phyloP scores from a whole-genome alignment of 1,139 yeast species.

The Geotrichum bryndzae region DNA sequence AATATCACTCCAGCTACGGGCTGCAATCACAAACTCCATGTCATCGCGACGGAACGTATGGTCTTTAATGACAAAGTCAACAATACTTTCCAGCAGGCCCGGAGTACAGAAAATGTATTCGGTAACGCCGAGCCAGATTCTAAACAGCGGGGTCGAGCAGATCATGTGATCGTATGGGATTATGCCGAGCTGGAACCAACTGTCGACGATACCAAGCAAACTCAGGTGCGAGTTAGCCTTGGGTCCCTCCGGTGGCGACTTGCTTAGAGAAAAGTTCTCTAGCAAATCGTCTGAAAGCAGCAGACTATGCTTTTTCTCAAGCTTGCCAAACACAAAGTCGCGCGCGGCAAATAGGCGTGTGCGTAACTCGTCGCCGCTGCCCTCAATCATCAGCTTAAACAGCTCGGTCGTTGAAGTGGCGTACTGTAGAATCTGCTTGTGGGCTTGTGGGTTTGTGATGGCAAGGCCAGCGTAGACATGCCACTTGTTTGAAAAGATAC shows the following conservation, averaged over 20 bases:
- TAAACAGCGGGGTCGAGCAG: slow-evolving; percentile 87
- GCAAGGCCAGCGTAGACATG: slow-evolving; percentile 98
- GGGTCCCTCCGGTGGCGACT: slow-evolving; percentile 63
- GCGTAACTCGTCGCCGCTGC: slow-evolving; percentile 51
- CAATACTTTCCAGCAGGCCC: slow-evolving; percentile 69
- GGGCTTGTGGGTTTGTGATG: slow-evolving; percentile 92
- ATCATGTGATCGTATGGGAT: slow-evolving; percentile 95
- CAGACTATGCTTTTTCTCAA: slow-evolving; percentile 48
- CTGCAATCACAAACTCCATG: slow-evolving; percentile 48
- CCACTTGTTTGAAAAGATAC: slow-evolving; percentile 92
- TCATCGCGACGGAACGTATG: slow-evolving; percentile 78
- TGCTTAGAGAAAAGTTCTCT: slow-evolving; percentile 72
- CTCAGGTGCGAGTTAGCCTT: slow-evolving; percentile 88
- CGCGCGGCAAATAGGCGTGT: slow-evolving; percentile 61
- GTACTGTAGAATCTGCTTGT: slow-evolving; percentile 82
- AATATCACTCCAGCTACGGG: slow-evolving; percentile 66
- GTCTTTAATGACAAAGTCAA: slow-evolving; percentile 54
- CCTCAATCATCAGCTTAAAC: slow-evolving; percentile 75
- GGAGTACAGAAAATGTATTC: slow-evolving; percentile 87
- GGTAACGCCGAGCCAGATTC: slow-evolving; percentile 89
- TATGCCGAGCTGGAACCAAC: slow-evolving; percentile 80
- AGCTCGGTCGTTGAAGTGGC: slow-evolving; percentile 78
- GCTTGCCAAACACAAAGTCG: slow-evolving; percentile 66
- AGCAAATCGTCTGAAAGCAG: slow-evolving; percentile 74
- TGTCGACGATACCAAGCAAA: slow-evolving; percentile 82